Percentiles rank a stretch among this genome's conserved stretches.
phyloP scores from a whole-genome alignment of 106 monocot genomes.

The Dioscorea alata region DNA sequence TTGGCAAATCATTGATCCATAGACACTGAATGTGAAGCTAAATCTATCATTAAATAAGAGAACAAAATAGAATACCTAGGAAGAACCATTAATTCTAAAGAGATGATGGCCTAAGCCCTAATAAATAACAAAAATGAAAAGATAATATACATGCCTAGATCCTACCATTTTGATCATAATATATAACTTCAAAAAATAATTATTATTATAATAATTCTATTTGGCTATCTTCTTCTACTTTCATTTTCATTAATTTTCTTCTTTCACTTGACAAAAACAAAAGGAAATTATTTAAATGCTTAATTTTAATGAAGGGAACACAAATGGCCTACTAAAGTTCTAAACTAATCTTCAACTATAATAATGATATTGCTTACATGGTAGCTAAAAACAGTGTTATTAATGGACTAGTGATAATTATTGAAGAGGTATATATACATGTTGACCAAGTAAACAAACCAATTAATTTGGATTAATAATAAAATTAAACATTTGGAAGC shows the following conservation, averaged over 20 bases:
- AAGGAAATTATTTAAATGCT: background rate
- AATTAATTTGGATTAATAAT: too few relatives aligned
- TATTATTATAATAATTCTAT: background rate
- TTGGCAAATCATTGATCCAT: background rate
- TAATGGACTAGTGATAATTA: too few relatives aligned
- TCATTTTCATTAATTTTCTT: too few relatives aligned
- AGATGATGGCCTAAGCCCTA: background rate
- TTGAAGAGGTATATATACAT: too few relatives aligned
- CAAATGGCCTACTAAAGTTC: too few relatives aligned
- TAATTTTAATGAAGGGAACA: too few relatives aligned
- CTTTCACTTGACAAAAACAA: background rate
- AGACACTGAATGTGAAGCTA: background rate
- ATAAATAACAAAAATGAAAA: background rate
- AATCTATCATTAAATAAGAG: background rate
- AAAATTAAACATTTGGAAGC: too few relatives aligned
- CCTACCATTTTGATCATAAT: background rate
- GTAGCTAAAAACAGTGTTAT: too few relatives aligned
- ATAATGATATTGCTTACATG: too few relatives aligned
- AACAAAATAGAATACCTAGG: background rate
- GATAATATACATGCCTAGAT: background rate
- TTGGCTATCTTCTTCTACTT: background rate
- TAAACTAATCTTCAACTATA: too few relatives aligned
- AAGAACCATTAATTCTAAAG: background rate
- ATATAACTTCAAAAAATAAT: background rate
- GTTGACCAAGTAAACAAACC: too few relatives aligned